Conservation (phyloP, 345 rosid genomes). For the Noccaea caerulescens region DNA sequence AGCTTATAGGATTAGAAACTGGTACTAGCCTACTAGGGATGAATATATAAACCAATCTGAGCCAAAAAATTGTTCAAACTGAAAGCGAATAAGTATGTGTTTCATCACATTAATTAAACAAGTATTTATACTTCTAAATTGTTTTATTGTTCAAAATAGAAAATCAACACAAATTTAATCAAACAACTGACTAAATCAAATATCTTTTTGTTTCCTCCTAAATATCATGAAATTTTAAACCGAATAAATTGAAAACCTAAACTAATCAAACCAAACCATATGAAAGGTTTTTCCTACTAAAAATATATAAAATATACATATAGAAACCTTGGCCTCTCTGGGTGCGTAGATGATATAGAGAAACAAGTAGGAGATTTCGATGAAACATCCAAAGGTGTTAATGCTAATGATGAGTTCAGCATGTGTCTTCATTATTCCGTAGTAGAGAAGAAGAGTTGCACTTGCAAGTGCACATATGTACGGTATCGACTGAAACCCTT, state of each 20-base stretch:
- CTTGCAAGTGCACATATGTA: conserved; percentile 65
- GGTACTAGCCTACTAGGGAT: too few relatives aligned
- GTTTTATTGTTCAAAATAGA: too few relatives aligned
- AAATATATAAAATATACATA: too few relatives aligned
- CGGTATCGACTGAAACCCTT: conserved; percentile 75
- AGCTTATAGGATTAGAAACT: background rate
- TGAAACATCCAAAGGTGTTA: conserved; percentile 62
- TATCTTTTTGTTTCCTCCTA: too few relatives aligned
- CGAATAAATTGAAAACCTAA: background rate
- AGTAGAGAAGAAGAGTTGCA: conserved; percentile 68
- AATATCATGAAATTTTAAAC: background rate
- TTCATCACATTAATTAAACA: too few relatives aligned
- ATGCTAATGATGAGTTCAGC: conserved; percentile 62
- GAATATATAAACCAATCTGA: background rate
- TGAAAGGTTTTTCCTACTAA: background rate
- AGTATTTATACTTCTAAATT: too few relatives aligned
- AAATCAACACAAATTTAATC: background rate
- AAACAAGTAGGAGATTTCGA: conserved; percentile 57
- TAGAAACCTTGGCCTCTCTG: conserved; percentile 53
- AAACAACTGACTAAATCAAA: too few relatives aligned
- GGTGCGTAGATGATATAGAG: conserved; percentile 65
- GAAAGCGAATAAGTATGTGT: background rate
- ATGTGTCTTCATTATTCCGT: conserved; percentile 58
- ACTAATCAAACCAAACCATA: background rate
- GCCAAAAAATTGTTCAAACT: too few relatives aligned